These are phyloP conservation scores for Dipodascopsis tothii DNA, from an alignment of 805 yeast genomes.

Conservation along the genomic window DNA sequence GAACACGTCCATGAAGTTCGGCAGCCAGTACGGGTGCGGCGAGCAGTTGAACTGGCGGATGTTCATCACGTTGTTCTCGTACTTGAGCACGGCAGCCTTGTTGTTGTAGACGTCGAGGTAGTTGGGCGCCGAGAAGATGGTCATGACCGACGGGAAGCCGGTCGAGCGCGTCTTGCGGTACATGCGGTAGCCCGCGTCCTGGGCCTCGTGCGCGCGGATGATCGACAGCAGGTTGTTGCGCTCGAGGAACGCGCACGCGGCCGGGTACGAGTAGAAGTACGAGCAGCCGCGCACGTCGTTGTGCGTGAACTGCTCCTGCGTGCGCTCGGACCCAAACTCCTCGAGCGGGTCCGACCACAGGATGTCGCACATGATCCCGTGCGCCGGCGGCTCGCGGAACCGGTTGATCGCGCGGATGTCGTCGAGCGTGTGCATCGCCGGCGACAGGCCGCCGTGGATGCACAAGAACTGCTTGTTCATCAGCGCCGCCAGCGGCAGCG, in stretches of 20 bases:
- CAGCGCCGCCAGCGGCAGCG: constrained; percentile 84
- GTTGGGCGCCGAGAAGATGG: constrained; percentile 93
- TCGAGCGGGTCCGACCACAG: constrained; percentile 97
- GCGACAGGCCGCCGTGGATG: constrained; percentile 93
- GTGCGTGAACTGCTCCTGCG: constrained; percentile 43
- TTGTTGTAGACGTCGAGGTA: constrained; percentile 86
- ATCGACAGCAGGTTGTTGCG: constrained; percentile 72
- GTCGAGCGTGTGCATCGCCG: constrained; percentile 61
- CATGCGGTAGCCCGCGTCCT: constrained; percentile 94
- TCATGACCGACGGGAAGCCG: constrained; percentile 83
- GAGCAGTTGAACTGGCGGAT: constrained; percentile 87
- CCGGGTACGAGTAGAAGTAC: constrained; percentile 75
- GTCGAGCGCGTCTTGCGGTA: constrained; percentile 74
- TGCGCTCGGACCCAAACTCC: constrained; percentile 60
- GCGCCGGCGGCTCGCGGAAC: constrained; percentile 86
- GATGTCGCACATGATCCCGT: constrained; percentile 88
- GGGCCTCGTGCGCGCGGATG: constrained; percentile 95
- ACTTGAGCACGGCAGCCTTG: constrained; percentile 90
- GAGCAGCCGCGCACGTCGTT: constrained; percentile 87
- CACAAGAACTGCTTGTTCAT: constrained; percentile 93
- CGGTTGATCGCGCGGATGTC: constrained; percentile 67
- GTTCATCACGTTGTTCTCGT: constrained; percentile 87
- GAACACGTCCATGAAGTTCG: constrained; percentile 94
- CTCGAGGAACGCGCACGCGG: constrained; percentile 71
- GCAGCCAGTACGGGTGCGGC: constrained; percentile 95